Conservation (phyloP, 768 basidiomycete genomes). For the Tulasnella sp. region DNA sequence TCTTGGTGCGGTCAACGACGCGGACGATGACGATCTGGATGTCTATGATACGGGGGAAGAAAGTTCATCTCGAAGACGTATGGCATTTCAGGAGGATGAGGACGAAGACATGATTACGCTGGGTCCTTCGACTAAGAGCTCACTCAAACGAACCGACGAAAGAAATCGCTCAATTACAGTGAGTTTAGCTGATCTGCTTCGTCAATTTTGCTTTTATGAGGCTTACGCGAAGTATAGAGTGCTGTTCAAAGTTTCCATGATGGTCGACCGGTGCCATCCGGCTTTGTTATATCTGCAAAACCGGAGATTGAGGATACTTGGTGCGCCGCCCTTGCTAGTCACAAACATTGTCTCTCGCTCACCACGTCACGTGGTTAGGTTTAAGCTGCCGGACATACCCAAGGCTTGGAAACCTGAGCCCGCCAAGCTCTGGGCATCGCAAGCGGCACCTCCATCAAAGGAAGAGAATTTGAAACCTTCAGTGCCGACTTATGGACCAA, state of each 20-base stretch:
- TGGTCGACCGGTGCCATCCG: slow-evolving; percentile 61
- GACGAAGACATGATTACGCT: slow-evolving; percentile 47
- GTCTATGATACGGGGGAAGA: slow-evolving; percentile 52
- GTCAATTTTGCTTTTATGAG: background rate
- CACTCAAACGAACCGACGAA: background rate
- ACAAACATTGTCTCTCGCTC: slow-evolving; percentile 23
- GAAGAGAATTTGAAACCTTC: slow-evolving; percentile 27
- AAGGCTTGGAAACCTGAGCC: slow-evolving; percentile 82
- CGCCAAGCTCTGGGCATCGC: slow-evolving; percentile 52
- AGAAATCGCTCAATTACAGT: background rate
- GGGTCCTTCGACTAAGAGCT: slow-evolving; percentile 17
- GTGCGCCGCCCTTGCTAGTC: slow-evolving; percentile 35
- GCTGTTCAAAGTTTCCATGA: slow-evolving; percentile 52
- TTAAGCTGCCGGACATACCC: slow-evolving; percentile 74
- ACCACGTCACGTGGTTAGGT: slow-evolving; percentile 44
- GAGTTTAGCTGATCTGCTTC: background rate
- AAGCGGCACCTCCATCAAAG: slow-evolving; percentile 17
- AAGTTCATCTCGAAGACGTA: slow-evolving; percentile 36
- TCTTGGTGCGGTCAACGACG: slow-evolving; percentile 82
- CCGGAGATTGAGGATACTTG: slow-evolving; percentile 64
- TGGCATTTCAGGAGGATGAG: slow-evolving; percentile 59
- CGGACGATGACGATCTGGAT: slow-evolving; percentile 87
- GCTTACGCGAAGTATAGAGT: slow-evolving; percentile 9
- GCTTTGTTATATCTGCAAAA: slow-evolving; percentile 63
- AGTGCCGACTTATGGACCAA: slow-evolving; percentile 39